Evolutionary conservation across 139 green algal species (phyloP).

Genomic region (Mychonastes homosphaera): DNA sequence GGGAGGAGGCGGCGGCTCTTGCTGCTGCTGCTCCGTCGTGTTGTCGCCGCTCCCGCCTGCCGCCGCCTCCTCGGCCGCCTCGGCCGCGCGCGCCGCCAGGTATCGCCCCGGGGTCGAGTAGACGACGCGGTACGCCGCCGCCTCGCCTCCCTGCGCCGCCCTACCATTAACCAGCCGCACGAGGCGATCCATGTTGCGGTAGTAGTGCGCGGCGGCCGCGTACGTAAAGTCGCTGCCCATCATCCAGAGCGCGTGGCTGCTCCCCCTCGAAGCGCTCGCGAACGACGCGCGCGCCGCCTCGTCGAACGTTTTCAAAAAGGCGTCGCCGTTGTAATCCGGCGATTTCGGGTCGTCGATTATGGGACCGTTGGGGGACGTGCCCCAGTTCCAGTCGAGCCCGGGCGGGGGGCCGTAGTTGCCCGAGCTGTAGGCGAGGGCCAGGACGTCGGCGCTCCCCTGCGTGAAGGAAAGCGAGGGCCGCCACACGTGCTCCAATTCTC

Average conservation of each 20-base stretch:
- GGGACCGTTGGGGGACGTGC: slow-evolving; percentile 23
- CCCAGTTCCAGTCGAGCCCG: slow-evolving; percentile 68
- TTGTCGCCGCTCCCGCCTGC: no score
- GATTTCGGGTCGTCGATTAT: slow-evolving; percentile 61
- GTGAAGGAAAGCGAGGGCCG: slow-evolving; percentile 35
- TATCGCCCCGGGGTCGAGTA: slow-evolving; percentile 79
- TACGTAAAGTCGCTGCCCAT: slow-evolving; percentile 82
- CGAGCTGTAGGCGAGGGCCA: slow-evolving; percentile 35
- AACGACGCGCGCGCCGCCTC: slow-evolving; percentile 10
- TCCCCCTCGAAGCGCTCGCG: slow-evolving; percentile 20
- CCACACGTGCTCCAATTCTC: slow-evolving; percentile 67
- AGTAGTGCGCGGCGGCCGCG: slow-evolving; percentile 51
- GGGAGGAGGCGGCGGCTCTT: no score
- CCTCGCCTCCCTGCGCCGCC: no score
- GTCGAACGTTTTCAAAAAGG: slow-evolving; percentile 46
- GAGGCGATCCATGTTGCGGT: slow-evolving; percentile 78
- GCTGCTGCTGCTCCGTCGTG: no score
- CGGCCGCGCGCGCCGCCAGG: slow-evolving; percentile 23
- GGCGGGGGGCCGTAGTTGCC: slow-evolving; percentile 66
- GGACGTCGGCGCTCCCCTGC: slow-evolving; percentile 45
- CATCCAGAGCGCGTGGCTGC: slow-evolving; percentile 68
- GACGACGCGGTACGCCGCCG: no score
- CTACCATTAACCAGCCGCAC: no score
- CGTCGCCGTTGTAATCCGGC: slow-evolving; percentile 69
- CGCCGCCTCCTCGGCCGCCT: slow-evolving; percentile 63